These are phyloP conservation scores for Quercus tomentella DNA, from an alignment of 331 rosid species.

Conservation along the genomic window DNA sequence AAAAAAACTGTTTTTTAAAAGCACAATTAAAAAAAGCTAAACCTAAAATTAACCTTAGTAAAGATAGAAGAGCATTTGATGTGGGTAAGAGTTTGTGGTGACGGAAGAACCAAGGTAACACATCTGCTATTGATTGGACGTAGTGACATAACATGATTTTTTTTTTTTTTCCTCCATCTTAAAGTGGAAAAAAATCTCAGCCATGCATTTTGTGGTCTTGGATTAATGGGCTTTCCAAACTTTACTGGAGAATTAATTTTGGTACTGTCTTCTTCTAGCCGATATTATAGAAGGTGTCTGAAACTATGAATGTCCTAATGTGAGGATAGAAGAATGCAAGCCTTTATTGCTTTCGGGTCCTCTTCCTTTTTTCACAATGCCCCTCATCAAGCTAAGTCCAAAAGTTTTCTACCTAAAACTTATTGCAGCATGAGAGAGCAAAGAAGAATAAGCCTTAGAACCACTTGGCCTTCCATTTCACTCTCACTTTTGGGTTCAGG, in stretches of 20 bases:
- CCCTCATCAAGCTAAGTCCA: slow-evolving; percentile 14
- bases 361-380: slow-evolving; percentile 19
- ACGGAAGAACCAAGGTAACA: too few species aligned
- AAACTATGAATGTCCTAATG: not conserved
- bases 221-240: not conserved
- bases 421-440: slow-evolving; percentile 30
- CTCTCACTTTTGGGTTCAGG: slow-evolving; percentile 68
- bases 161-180: not conserved
- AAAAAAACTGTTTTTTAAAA: too few species aligned
- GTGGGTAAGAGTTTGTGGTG: too few species aligned
- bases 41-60: too few species aligned
- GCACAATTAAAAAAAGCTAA: too few species aligned
- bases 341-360: slow-evolving; percentile 27
- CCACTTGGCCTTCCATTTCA: slow-evolving; percentile 52
- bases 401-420: slow-evolving; percentile 19
- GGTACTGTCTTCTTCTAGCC: not conserved
- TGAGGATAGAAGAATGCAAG: slow-evolving; percentile 27
- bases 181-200: not conserved
- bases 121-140: not conserved
- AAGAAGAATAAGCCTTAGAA: slow-evolving; percentile 23
- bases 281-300: not conserved
- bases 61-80: too few species aligned
- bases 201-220: not conserved
- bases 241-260: not conserved
- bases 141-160: not conserved